Evolutionary conservation across 805 yeast species (phyloP).

Genomic region (Starmerella tilneyi): DNA sequence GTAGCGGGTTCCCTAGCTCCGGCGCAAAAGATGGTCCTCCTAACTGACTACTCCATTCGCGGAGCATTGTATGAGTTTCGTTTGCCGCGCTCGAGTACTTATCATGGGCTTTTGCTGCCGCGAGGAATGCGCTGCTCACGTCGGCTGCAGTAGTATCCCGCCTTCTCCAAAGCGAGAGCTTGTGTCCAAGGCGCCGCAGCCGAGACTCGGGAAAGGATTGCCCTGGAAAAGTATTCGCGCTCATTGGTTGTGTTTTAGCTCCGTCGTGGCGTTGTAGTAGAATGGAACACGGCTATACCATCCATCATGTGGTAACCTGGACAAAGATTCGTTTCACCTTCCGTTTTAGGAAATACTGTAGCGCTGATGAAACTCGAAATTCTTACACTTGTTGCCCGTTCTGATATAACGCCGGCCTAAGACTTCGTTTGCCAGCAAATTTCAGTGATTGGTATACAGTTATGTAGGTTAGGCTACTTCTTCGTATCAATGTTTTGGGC

Average conservation of each 20-base stretch:
- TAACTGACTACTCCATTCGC: constrained; percentile 1
- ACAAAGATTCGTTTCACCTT: no score
- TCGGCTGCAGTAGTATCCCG: constrained; percentile 15
- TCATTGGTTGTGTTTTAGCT: no score
- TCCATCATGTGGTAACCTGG: no score
- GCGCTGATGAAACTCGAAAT: no score
- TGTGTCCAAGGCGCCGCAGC: constrained; percentile 10
- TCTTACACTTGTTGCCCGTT: no score
- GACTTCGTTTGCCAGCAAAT: neutral
- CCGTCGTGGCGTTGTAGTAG: no score
- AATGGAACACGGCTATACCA: no score
- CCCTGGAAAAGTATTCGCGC: no score
- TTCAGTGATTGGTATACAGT: neutral
- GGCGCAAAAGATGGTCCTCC: constrained; percentile 2
- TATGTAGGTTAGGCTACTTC: neutral
- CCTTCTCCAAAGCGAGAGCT: constrained; percentile 18
- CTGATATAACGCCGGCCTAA: no score
- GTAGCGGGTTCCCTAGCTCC: neutral
- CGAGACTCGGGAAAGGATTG: constrained; percentile 7
- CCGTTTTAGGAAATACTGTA: no score
- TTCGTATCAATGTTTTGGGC: neutral
- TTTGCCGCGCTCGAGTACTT: constrained; percentile 7
- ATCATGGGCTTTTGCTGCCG: constrained; percentile 22
- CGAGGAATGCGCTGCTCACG: constrained; percentile 19
- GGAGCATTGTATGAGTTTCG: neutral